Evolutionary conservation across 1,139 yeast genomes (phyloP).

Genomic region (Suzukiozyma palmioleophila): DNA sequence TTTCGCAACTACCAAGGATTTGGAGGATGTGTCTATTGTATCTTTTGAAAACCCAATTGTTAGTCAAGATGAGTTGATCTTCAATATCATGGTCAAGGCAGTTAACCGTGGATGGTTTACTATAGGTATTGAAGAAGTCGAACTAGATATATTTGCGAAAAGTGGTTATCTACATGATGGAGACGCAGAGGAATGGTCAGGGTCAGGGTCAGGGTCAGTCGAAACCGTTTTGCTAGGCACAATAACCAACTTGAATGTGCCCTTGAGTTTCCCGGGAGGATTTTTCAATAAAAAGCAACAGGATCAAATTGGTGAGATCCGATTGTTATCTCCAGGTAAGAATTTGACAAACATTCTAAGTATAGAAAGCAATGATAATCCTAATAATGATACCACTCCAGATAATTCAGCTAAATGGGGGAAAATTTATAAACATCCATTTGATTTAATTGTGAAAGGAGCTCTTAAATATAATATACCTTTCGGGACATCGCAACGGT

Average conservation of each 20-base stretch:
- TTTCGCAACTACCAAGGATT: slow-evolving; percentile 82
- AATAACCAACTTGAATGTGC: slow-evolving; percentile 61
- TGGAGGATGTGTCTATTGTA: slow-evolving; percentile 59
- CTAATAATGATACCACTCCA: slow-evolving; percentile 17
- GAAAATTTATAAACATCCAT: slow-evolving; percentile 71
- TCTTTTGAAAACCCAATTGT: slow-evolving; percentile 69
- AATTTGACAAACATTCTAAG: slow-evolving; percentile 42
- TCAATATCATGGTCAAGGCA: slow-evolving; percentile 73
- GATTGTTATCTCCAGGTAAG: slow-evolving; percentile 70
- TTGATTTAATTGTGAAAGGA: slow-evolving; percentile 82
- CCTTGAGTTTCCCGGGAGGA: slow-evolving; percentile 74
- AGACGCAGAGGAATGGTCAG: slow-evolving; percentile 4
- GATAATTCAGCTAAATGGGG: slow-evolving; percentile 68
- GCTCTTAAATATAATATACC: slow-evolving; percentile 74
- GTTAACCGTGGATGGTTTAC: slow-evolving; percentile 84
- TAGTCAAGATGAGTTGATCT: slow-evolving; percentile 79
- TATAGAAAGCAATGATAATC: slow-evolving; percentile 7
- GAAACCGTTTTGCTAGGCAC: slow-evolving; percentile 79
- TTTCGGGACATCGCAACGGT: slow-evolving; percentile 44
- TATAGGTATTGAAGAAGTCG: slow-evolving; percentile 60
- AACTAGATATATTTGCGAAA: slow-evolving; percentile 84
- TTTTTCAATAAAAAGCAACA: slow-evolving; percentile 60
- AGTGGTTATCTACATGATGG: slow-evolving; percentile 46
- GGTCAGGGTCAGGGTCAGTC: slow-evolving; percentile 19
- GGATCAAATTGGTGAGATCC: slow-evolving; percentile 62